Evolutionary conservation across 2,329 filamentous ascomycete species (phyloP).

Genomic region (Podosphaera xanthii): DNA sequence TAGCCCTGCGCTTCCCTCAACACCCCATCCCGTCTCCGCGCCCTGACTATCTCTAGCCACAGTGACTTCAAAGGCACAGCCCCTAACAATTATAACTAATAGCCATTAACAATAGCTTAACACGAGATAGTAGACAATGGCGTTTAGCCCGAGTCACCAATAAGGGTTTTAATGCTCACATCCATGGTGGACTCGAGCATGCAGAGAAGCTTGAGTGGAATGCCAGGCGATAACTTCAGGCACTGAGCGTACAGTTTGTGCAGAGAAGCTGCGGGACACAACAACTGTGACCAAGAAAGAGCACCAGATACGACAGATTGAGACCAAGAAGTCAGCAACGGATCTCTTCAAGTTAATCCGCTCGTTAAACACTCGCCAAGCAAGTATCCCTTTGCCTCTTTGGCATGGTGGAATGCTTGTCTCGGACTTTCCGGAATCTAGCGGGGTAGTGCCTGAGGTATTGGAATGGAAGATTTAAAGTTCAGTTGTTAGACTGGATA

Average conservation of each 20-base stretch:
- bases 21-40: no score
- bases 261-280: background rate
- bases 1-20: no score
- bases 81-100: no score
- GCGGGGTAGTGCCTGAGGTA: no score
- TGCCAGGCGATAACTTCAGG: background rate
- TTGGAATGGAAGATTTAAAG: no score
- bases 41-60: no score
- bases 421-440: background rate
- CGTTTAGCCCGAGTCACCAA: no score
- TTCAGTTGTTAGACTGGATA: no score
- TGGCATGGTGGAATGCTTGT: background rate
- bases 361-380: background rate
- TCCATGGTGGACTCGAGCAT: background rate
- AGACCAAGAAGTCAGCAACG: background rate
- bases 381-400: background rate
- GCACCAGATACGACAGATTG: background rate
- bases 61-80: no score
- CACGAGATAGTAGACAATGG: no score
- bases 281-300: background rate
- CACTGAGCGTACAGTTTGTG: background rate
- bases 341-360: background rate
- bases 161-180: no score
- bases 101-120: no score
- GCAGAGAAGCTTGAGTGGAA: background rate